Evolutionary conservation across 768 basidiomycete genomes (phyloP).

Genomic region (Lactarius akahatsu): DNA sequence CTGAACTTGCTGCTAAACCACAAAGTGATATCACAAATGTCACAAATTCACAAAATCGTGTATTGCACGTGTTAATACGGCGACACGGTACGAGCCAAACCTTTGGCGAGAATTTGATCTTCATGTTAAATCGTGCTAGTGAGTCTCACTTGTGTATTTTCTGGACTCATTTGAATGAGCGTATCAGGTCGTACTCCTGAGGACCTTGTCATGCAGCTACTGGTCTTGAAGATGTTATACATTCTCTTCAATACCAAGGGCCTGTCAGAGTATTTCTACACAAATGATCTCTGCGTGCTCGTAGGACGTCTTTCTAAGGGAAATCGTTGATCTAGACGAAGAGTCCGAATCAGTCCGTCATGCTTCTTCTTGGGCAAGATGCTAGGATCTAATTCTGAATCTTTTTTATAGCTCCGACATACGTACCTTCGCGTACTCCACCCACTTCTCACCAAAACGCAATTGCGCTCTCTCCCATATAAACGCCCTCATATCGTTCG

Average conservation of each 20-base stretch:
- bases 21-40: conserved; percentile 28
- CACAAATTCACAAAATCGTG: conserved; percentile 56
- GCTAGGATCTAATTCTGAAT: neutral
- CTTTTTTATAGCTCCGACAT: conserved; percentile 70
- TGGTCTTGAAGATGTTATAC: conserved; percentile 93
- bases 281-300: conserved; percentile 92
- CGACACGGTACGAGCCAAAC: conserved; percentile 86
- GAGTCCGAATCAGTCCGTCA: conserved; percentile 84
- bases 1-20: conserved; percentile 46
- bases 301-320: conserved; percentile 98
- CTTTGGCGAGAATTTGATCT: conserved; percentile 98
- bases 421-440: conserved; percentile 96
- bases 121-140: conserved; percentile 97
- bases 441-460: conserved; percentile 92
- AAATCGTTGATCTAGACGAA: conserved; percentile 87
- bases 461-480: conserved; percentile 80
- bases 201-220: conserved; percentile 90
- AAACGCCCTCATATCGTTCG: conserved; percentile 89
- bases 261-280: conserved; percentile 96
- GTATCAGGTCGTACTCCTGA: conserved; percentile 75
- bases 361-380: neutral
- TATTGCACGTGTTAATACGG: conserved; percentile 80
- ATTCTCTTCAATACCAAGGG: conserved; percentile 91
- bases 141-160: conserved; percentile 35
- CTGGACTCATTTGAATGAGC: neutral